phyloP scores from a whole-genome alignment of 2,329 filamentous ascomycete species.

The Colletotrichum truncatum region DNA sequence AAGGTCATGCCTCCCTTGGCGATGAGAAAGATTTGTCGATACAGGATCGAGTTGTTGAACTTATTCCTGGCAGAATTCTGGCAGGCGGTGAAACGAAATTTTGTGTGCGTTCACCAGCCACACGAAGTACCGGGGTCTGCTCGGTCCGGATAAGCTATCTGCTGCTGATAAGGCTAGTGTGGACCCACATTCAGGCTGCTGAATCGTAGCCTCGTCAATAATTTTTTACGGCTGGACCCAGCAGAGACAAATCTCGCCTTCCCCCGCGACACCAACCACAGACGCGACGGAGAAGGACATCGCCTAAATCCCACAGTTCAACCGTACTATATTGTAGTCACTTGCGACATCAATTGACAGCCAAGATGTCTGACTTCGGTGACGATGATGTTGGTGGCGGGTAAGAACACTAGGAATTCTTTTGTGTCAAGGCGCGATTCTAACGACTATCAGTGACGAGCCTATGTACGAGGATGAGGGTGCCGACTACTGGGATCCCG shows the following conservation, averaged over 20 bases:
- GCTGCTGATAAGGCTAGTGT: conserved; percentile 19
- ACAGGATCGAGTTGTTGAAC: neutral
- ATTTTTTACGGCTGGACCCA: conserved; percentile 31
- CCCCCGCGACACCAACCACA: conserved; percentile 15
- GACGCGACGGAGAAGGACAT: neutral
- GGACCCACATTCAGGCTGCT: conserved; percentile 1
- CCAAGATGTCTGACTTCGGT: conserved; percentile 77
- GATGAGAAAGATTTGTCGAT: neutral
- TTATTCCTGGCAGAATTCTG: conserved; percentile 27
- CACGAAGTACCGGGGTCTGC: conserved; percentile 7
- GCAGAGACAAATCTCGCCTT: neutral
- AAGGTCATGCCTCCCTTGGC: conserved; percentile 14
- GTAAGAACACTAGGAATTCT: conserved; percentile 18
- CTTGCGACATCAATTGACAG: neutral
- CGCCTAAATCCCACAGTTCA: too few relatives aligned
- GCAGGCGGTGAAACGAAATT: conserved; percentile 27
- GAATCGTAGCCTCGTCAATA: conserved; percentile 32
- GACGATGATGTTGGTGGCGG: conserved; percentile 57
- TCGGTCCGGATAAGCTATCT: conserved; percentile 27
- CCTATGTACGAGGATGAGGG: conserved; percentile 74
- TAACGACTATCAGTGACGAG: conserved; percentile 62
- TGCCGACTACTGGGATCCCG: conserved; percentile 60
- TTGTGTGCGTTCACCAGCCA: conserved; percentile 19
- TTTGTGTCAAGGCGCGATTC: conserved; percentile 4
- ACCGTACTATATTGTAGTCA: neutral